These are phyloP conservation scores for Lichtheimia ramosa DNA, from an alignment of 371 early-diverging fungal genomes.

Conservation along the genomic window DNA sequence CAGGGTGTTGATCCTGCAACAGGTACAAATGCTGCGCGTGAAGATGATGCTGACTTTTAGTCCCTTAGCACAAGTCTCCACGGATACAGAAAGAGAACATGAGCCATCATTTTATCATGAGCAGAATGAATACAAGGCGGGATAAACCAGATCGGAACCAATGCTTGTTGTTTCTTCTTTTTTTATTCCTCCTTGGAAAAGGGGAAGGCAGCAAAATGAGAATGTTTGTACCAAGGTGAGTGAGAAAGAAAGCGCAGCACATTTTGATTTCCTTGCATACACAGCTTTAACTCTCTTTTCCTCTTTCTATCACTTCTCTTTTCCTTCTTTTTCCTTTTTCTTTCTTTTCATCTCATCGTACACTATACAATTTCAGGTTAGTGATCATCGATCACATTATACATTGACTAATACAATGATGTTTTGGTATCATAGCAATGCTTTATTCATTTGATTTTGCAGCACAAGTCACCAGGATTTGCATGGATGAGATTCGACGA, in stretches of 20 bases:
- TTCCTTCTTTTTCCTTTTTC: neutral
- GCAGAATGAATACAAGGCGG: too few relatives aligned
- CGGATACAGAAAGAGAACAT: too few relatives aligned
- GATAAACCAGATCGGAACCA: neutral
- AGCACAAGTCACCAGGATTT: constrained; percentile 35
- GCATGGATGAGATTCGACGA: constrained; percentile 42
- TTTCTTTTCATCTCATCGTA: neutral
- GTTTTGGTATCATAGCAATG: constrained; percentile 6
- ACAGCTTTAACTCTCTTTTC: neutral
- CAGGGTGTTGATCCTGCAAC: neutral
- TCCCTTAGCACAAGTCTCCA: constrained; percentile 21
- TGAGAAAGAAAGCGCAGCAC: too few relatives aligned
- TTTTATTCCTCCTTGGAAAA: constrained; percentile 6
- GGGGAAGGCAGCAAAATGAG: neutral
- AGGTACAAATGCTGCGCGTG: too few relatives aligned
- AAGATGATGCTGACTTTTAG: constrained; percentile 34
- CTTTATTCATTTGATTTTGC: constrained; percentile 41
- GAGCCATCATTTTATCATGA: too few relatives aligned
- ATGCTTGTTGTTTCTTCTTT: constrained; percentile 12
- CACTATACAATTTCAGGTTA: neutral
- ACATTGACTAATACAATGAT: too few relatives aligned
- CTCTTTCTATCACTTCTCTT: neutral
- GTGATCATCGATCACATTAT: neutral
- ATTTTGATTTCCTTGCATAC: too few relatives aligned
- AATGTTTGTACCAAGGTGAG: too few relatives aligned